These are phyloP conservation scores for Tetrahymena thermophila DNA, from an alignment of 73 alveolate genomes.

Conservation along the genomic window DNA sequence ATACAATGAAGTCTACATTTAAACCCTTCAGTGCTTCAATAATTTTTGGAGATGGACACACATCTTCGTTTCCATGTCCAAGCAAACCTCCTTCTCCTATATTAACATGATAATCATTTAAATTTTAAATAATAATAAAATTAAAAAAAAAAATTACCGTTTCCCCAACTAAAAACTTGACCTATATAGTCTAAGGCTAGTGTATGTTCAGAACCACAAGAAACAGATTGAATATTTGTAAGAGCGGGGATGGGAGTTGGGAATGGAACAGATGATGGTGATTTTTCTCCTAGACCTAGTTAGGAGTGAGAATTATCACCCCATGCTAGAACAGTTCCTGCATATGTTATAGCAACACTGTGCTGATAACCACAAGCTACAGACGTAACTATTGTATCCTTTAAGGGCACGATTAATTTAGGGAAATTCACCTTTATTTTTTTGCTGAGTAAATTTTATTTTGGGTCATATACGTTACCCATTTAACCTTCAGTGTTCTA, in stretches of 20 bases:
- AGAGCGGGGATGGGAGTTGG: neutral
- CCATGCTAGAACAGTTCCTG: neutral
- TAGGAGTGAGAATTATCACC: neutral
- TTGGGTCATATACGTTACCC: neutral
- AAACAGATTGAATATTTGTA: neutral
- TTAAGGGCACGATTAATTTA: neutral
- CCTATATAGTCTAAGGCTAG: neutral
- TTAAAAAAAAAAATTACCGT: neutral
- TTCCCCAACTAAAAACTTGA: neutral
- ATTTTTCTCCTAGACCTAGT: neutral
- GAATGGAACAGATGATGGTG: neutral
- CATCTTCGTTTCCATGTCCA: neutral
- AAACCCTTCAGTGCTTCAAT: neutral
- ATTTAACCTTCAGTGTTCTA: neutral
- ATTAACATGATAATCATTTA: neutral
- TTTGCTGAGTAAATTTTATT: neutral
- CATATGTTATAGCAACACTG: neutral
- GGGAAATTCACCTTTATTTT: neutral
- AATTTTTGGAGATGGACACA: neutral
- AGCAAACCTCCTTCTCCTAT: neutral
- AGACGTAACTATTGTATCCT: neutral
- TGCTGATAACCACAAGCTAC: neutral
- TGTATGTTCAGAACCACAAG: neutral
- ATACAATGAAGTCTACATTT: neutral
- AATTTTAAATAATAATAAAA: neutral